Percentiles rank a stretch among this genome's conserved stretches.
Conservation (phyloP, 306 rosid species). For the Prunus padus region DNA sequence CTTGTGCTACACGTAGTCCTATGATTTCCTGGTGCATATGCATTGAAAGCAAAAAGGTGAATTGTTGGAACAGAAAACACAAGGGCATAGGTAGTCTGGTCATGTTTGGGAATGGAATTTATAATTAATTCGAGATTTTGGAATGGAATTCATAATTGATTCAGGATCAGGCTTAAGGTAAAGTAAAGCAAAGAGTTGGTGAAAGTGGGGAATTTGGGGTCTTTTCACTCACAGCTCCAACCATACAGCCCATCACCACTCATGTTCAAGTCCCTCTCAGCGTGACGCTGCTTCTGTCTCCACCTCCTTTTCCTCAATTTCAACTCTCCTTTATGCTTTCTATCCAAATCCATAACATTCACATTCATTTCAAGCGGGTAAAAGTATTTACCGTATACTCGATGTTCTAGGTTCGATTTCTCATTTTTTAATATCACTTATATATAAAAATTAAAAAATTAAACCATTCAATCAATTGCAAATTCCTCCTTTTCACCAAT, state of each 20-base stretch:
- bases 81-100: background rate
- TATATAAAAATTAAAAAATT: no score
- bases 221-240: background rate
- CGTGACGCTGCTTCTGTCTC: background rate
- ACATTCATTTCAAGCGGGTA: no score
- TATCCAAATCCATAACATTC: background rate
- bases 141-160: background rate
- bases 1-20: background rate
- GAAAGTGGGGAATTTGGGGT: background rate
- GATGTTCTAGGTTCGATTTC: no score
- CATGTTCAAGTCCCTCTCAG: background rate
- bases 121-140: background rate
- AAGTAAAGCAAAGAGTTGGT: background rate
- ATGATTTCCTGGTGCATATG: background rate
- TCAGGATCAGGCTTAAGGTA: background rate
- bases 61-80: background rate
- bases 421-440: no score
- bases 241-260: background rate
- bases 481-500: background rate
- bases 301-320: background rate
- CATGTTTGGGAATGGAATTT: background rate
- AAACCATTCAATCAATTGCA: no score
- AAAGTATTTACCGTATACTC: no score
- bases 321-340: background rate
- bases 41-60: background rate